Base-by-base conservation (phyloP, 2,329 filamentous ascomycete species). In the Neonectria sp. region DNA sequence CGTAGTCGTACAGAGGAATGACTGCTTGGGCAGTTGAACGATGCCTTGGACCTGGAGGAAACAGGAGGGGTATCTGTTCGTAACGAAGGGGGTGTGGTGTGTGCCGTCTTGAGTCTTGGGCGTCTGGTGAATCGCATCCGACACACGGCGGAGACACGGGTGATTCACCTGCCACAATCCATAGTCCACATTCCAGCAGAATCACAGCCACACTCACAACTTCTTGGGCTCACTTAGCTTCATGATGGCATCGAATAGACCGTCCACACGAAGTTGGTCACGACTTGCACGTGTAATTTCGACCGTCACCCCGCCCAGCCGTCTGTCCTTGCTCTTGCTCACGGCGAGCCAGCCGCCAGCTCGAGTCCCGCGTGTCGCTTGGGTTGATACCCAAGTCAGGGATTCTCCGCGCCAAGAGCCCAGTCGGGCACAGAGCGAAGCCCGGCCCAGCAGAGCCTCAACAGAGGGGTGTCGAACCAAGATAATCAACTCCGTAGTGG, bases 301-400 rank as follows among this genome's bases (percentile, higher is more conserved):
- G 25, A 37, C 27, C 37, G 15, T 29, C 12, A 48, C 13, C 31
- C 49, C 13, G 21, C 40, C 37, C 37, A 31, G 27, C 6, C 31
- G 11, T 49, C 7, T 60, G 17, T 31, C n/a, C 6, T 27, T 29
- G 15, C n/a, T 45, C 25, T 37, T 33, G 33, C 37, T 56, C 21
- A 29, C n/a, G 51, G 25, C 37, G 27, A 63, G 55, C 24, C 45
- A 58, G 46, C 35, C 40, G 29, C 29, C 37, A 17, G 43, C 56
- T 45, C 27, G 31, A 52, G 40, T 35, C 40, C 12, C 48, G 27
- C 40, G 17, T 21, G 40, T 9, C 17, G 40, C 40, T 45, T 60
- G 40, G 31, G 63, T 66, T 68, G 67, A 37, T 66, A 66, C 67
- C 67, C 67, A 63, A 68, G 40, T 59, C 59, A 60, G 55, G 53